Conservation (phyloP, 805 yeast species). For the Debaryomyces castellii region DNA sequence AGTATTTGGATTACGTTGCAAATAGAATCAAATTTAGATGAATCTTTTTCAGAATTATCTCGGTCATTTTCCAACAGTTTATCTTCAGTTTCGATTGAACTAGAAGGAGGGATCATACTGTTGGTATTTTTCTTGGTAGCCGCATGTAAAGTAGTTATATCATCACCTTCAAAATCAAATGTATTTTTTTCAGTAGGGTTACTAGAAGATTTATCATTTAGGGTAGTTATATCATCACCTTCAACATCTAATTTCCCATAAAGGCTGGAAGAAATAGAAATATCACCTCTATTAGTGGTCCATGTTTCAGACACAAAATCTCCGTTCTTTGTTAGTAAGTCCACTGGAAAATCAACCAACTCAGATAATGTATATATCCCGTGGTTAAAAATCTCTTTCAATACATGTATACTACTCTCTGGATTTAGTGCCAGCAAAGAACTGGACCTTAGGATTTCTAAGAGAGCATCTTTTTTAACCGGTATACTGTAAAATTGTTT, state of each 20-base stretch:
- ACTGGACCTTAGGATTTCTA: slow-evolving; percentile 21
- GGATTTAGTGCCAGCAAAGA: slow-evolving; percentile 6
- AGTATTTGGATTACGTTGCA: slow-evolving; percentile 22
- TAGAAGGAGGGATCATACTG: neutral
- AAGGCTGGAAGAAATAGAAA: neutral
- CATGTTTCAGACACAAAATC: neutral
- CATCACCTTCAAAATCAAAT: slow-evolving; percentile 19
- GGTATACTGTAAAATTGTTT: slow-evolving; percentile 21
- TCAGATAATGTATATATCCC: slow-evolving; percentile 20
- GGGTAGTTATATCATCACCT: slow-evolving; percentile 22
- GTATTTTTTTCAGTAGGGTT: neutral
- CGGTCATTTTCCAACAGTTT: slow-evolving; percentile 6
- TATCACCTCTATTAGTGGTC: neutral
- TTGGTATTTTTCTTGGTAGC: neutral
- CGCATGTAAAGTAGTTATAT: slow-evolving; percentile 18
- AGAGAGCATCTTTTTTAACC: slow-evolving; percentile 22
- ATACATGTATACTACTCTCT: neutral
- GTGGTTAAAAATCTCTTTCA: slow-evolving; percentile 15
- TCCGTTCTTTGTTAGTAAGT: neutral
- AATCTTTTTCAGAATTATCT: slow-evolving; percentile 19
- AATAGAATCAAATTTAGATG: slow-evolving; percentile 14
- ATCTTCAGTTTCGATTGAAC: neutral
- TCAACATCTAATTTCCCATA: slow-evolving; percentile 9
- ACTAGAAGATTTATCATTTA: slow-evolving; percentile 10
- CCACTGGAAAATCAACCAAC: slow-evolving; percentile 15